phyloP scores from a whole-genome alignment of 2,329 filamentous ascomycete genomes.

The Catunica adiposa region DNA sequence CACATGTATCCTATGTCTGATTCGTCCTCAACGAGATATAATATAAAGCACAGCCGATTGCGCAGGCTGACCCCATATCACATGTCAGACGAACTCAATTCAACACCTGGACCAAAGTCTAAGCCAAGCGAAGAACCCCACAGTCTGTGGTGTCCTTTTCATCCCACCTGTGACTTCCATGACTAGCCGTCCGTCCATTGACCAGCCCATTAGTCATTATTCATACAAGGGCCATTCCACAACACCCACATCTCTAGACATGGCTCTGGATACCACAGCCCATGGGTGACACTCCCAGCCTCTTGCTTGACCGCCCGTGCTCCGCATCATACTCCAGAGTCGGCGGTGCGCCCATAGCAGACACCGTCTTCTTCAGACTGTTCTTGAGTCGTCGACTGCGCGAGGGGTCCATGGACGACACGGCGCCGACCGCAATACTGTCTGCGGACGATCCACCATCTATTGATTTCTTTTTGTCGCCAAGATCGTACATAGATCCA shows the following conservation, averaged over 20 bases:
- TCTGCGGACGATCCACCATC: background rate
- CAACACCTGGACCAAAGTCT: no score
- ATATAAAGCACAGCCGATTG: background rate
- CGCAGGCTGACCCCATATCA: background rate
- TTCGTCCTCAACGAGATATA: no score
- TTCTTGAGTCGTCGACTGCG: conserved; percentile 12
- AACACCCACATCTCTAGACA: conserved; percentile 4
- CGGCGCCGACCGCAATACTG: background rate
- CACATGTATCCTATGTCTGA: no score
- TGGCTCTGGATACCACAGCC: conserved; percentile 11
- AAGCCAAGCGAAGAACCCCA: no score
- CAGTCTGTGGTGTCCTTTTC: no score
- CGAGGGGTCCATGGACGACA: conserved; percentile 1
- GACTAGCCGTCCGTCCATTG: no score
- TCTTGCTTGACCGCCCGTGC: conserved; percentile 13
- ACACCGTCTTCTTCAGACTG: conserved; percentile 14
- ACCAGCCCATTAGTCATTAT: no score
- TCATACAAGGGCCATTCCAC: background rate
- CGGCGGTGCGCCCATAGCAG: conserved; percentile 15
- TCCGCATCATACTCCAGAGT: conserved; percentile 14
- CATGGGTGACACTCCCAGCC: conserved; percentile 14
- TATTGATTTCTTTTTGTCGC: background rate
- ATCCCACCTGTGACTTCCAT: no score
- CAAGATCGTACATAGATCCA: conserved; percentile 4
- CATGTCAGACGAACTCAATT: no score